Conservation (phyloP, 352 stramenopile species). For the Globisporangium cystogenes region DNA sequence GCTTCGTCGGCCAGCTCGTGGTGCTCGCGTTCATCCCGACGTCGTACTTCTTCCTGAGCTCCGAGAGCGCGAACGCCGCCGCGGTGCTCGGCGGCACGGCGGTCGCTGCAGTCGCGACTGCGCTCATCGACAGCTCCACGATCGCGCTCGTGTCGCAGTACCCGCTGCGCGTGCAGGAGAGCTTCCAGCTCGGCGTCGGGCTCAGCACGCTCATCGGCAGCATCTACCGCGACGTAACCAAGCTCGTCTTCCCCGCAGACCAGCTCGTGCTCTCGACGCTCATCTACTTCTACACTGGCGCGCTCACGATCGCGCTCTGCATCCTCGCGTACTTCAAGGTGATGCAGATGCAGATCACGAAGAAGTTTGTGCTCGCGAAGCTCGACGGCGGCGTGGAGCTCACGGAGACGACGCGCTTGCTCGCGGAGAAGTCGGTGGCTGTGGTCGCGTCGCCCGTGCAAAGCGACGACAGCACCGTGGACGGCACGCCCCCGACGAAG, state of each 20-base stretch:
- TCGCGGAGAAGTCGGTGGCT: slow-evolving; percentile 6
- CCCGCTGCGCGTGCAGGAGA: slow-evolving; percentile 69
- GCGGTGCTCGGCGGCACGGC: slow-evolving; percentile 66
- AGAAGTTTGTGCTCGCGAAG: slow-evolving; percentile 31
- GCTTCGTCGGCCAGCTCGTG: slow-evolving; percentile 64
- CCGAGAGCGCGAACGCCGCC: slow-evolving; percentile 55
- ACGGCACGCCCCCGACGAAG: slow-evolving; percentile 31
- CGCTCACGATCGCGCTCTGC: slow-evolving; percentile 71
- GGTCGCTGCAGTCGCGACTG: slow-evolving; percentile 61
- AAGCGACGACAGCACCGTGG: slow-evolving; percentile 15
- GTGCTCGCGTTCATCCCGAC: slow-evolving; percentile 75
- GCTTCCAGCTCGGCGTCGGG: slow-evolving; percentile 77
- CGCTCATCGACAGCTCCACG: slow-evolving; percentile 78
- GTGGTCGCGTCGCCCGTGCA: not conserved
- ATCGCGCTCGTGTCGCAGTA: slow-evolving; percentile 83
- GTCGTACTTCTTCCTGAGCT: slow-evolving; percentile 66
- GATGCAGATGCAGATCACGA: slow-evolving; percentile 47
- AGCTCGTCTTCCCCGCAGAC: slow-evolving; percentile 63
- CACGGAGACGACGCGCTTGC: slow-evolving; percentile 43
- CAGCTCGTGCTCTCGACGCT: slow-evolving; percentile 60
- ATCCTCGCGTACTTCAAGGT: slow-evolving; percentile 73
- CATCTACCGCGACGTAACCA: slow-evolving; percentile 79
- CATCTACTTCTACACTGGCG: slow-evolving; percentile 83
- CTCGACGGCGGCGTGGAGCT: slow-evolving; percentile 44
- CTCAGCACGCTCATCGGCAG: slow-evolving; percentile 78